Evolutionary conservation across 345 rosid species (phyloP), one percentile per base, ranked within the genome.

Genomic region (Aquilaria yunnanensis): DNA sequence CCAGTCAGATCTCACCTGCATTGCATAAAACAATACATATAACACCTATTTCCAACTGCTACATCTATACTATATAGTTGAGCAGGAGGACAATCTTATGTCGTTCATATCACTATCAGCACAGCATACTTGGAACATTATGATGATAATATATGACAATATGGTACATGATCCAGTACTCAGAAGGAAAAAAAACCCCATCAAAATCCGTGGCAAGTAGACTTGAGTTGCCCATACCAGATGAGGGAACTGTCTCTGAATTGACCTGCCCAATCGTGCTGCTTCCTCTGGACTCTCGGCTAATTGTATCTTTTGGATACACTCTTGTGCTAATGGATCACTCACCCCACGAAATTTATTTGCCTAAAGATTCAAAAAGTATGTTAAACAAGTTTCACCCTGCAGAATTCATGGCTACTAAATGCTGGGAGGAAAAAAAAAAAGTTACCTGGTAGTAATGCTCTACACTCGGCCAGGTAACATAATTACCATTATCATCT

Each of bases 231-330:
- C 68, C 57, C 79, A 62, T 74, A 92, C 98, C 90, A 82, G 77
- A 71, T 84, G 59, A 51, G 92, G 90, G 61, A 57, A 70, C 57
- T 67, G 83, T 74, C 84, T 80, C 73, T 80, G 97, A 65, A 74
- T 68, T 67, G 77, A 68, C 77, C 98, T 83, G 59, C 98, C 97
- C 54, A 86, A 72, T 52, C 82, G 62, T 43, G 98, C 96, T 64
- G 97, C 97, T 79, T 89, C 97, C 71, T 93, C 98, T 8, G 96
- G 97, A 79, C 98, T 80, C 67, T 61, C 87, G 8, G 87, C 84
- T 12, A 75, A 71, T 74, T 80, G 81, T 65, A 89, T 85, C 66
- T 74, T 82, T 68, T 77, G 89, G 71, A 84, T 64, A 66, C 80
- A 83, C 63, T 84, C 84, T 64, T 29, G 79, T 60, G 93, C 84